These are phyloP conservation scores for Melanogaster broomeanus DNA, from an alignment of 768 basidiomycete species.

Conservation along the genomic window DNA sequence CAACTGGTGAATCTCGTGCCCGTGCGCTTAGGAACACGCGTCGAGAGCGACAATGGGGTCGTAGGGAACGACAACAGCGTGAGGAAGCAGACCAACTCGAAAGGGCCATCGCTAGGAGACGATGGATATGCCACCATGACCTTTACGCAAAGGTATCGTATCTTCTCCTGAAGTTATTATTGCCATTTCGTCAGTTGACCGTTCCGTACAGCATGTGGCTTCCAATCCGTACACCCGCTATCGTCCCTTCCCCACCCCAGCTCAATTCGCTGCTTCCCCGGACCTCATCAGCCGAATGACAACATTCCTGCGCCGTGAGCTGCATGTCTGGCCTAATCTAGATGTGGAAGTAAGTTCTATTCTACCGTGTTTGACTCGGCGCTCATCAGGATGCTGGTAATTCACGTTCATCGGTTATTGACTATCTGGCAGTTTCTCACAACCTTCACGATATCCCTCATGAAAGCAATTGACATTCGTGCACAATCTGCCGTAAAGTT, in stretches of 20 bases:
- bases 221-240: constrained; percentile 86
- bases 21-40: constrained; percentile 32
- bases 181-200: constrained; percentile 3
- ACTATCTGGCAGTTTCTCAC: constrained; percentile 72
- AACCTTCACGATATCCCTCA: constrained; percentile 83
- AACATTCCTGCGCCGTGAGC: constrained; percentile 79
- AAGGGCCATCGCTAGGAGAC: constrained; percentile 66
- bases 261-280: constrained; percentile 77
- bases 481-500: constrained; percentile 84
- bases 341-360: constrained; percentile 75
- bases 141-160: constrained; percentile 87
- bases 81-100: constrained; percentile 74
- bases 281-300: constrained; percentile 78
- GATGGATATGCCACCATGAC: constrained; percentile 79
- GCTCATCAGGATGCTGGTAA: not conserved
- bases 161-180: constrained; percentile 1
- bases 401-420: constrained; percentile 15
- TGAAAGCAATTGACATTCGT: constrained; percentile 92
- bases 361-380: not conserved
- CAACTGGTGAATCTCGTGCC: constrained; percentile 28
- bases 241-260: constrained; percentile 86
- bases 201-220: constrained; percentile 74
- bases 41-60: constrained; percentile 57
- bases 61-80: constrained; percentile 47
- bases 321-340: constrained; percentile 85